These are phyloP conservation scores for Myxozyma lipomycoides DNA, from an alignment of 805 yeast species.

Conservation along the genomic window DNA sequence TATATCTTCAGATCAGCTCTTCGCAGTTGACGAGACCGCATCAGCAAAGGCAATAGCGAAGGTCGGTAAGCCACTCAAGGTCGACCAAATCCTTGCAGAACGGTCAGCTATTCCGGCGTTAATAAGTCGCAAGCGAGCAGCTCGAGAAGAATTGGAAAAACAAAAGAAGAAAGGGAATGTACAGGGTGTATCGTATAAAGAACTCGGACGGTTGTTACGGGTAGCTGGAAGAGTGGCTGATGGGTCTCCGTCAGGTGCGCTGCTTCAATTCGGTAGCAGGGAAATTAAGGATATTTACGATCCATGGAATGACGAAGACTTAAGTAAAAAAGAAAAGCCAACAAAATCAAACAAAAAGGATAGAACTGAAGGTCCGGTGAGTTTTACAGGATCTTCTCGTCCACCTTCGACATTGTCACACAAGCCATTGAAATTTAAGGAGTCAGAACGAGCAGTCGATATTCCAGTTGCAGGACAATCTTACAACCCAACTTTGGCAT, in stretches of 20 bases:
- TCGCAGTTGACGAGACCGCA: conserved; percentile 18
- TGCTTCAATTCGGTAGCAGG: conserved; percentile 62
- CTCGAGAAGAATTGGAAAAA: conserved; percentile 32
- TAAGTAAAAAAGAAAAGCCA: conserved; percentile 27
- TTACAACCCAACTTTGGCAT: conserved; percentile 80
- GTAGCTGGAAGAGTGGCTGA: conserved; percentile 70
- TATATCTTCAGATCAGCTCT: conserved; percentile 13
- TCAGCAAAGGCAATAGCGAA: conserved; percentile 9
- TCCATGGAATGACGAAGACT: conserved; percentile 67
- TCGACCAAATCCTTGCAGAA: conserved; percentile 67
- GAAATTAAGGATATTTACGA: conserved; percentile 53
- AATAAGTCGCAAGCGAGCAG: conserved; percentile 36
- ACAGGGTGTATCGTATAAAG: conserved; percentile 62
- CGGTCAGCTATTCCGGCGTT: conserved; percentile 76
- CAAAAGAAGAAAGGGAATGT: conserved; percentile 42
- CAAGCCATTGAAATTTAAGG: conserved; percentile 55
- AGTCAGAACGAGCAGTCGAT: conserved; percentile 42
- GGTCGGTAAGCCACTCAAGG: conserved; percentile 41
- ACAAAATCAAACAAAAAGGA: conserved; percentile 1
- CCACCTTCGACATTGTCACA: conserved; percentile 48
- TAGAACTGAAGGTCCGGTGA: background rate
- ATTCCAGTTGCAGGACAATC: conserved; percentile 85
- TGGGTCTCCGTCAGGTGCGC: conserved; percentile 48
- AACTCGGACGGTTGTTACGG: conserved; percentile 62
- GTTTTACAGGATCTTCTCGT: conserved; percentile 29